Percentiles rank a stretch among this genome's conserved stretches.
Evolutionary conservation across 1,139 yeast species (phyloP).

Genomic region (Magnusiomyces magnusii): DNA sequence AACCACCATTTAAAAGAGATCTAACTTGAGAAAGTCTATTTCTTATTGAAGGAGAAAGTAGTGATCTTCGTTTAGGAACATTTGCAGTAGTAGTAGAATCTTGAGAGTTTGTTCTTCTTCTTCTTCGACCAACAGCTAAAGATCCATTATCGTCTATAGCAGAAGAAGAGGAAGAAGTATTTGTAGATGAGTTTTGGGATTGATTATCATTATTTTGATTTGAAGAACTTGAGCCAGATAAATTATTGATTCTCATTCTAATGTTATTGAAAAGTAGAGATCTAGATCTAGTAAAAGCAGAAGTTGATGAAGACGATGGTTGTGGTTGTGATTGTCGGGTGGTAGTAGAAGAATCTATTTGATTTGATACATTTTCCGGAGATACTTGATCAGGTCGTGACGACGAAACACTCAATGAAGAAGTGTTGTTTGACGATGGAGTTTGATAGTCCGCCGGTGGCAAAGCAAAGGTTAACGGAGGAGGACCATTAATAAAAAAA

Average conservation of each 20-base stretch:
- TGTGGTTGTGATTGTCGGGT: not conserved
- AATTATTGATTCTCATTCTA: not conserved
- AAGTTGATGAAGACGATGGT: not conserved
- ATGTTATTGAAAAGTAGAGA: not conserved
- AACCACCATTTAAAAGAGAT: conserved; percentile 1
- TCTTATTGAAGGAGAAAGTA: not conserved
- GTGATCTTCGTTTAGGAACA: conserved; percentile 1
- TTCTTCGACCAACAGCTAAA: not conserved
- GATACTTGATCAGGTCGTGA: not conserved
- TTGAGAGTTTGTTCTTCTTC: conserved; percentile 1
- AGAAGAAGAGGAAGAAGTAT: not conserved
- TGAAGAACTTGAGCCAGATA: not conserved
- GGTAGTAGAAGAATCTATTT: not conserved
- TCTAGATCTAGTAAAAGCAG: not conserved
- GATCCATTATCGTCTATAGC: not conserved
- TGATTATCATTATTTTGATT: not conserved
- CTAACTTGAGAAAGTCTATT: conserved; percentile 5
- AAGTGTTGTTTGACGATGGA: not conserved
- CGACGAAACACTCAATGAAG: not conserved
- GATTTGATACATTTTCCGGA: not conserved
- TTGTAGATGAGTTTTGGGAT: not conserved
- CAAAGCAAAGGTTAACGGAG: not conserved
- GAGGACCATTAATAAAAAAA: not conserved
- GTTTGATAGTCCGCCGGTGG: not conserved
- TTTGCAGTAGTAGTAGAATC: not conserved